Evolutionary conservation across 2,329 filamentous ascomycete genomes (phyloP), one percentile per base, ranked within the genome.

Genomic region (Aspergillus tubingensis): DNA sequence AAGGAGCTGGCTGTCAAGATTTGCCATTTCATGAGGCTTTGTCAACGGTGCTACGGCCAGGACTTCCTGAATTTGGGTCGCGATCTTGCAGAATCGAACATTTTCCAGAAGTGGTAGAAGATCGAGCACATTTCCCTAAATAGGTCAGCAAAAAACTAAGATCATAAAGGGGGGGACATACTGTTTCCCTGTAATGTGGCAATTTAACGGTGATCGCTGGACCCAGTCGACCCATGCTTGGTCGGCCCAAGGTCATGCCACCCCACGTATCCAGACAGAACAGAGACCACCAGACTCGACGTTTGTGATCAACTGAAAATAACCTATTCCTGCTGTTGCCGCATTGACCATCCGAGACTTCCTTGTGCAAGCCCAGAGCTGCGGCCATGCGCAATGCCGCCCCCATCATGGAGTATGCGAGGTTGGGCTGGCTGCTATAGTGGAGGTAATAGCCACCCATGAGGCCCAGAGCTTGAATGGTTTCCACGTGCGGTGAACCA

Each of bases 391-490:
- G 82, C 58, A 91, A 81, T 3, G 88, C 86, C 2, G 88, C 88
- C 17, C 89, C 89, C 69, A 90, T 84, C 8, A 92, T 81, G 23
- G 88, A 86, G 70, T 91, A 90, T 15, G 89, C 90, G 80, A 91
- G 88, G 70, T 91, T 91, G 1, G 89, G 89, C 19, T 88, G 83
- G 75, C 91, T 91, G 67, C 90, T 86, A 69, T 92, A 92, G 74
- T 92, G 90, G 58, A 91, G 84, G 71, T 92, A 92, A 76, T 87
- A 90, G 27, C 90, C 90, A 43, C 88, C 88, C 67, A 91, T 86
- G 25, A 92, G 81, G 2, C 86, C 86, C 15, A 92, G 75, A 1
- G 89, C 87, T 70, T 92, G 89, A 2, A 92, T 82, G 0, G 86
- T 89, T 72, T 92, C 89, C n/a, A 92, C 79, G 66, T 89, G 86